Base-by-base conservation (phyloP, 441 rosid genomes). In the Adansonia madagascariensis region DNA sequence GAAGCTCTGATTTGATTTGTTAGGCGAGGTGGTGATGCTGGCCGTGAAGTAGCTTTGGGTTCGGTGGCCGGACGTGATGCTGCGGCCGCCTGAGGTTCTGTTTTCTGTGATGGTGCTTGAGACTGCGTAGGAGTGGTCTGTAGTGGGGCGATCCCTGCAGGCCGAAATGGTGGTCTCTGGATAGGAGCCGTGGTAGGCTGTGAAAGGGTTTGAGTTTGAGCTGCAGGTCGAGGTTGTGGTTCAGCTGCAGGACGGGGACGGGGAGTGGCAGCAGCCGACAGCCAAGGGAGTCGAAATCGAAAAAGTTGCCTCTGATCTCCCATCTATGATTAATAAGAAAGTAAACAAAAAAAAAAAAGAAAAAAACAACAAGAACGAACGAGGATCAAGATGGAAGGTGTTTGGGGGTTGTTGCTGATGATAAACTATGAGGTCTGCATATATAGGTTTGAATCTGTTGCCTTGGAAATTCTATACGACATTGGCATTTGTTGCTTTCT, bases 271-370 rank as follows among this genome's bases (percentile, higher is more conserved):
- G 75, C 31, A 12, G 86, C 80, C 4, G 89, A 67, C 24, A 85
- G 80, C 96, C 92, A 90, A n/a, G 96, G 92, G 52, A 89, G 84
- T 56, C 89, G 82, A 73, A 90, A 90, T 15, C 94, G 91, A 69
- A 88, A 86, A 20, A 65, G 22, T 60, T 67, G 88, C 77, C 95
- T 87, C 73, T 75, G 89, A 0, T 88, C 87, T 24, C 82, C 82
- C 91, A 90, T 89, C 8, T 80, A 6, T 78, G 66, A 76, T 56
- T 0, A 24, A 67, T 20, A 39, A 62, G 44, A 62, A 3, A 8
- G 52, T 47, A 3, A 31, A 12, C 44, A 61, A 59, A 62, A 17
- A 39, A 24, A 39, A 10, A 70, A 4, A 24, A 57, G 35, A 66
- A 8, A 18, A 55, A 12, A 27, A 75, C 18, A 31, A 31, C 4